Evolutionary conservation across 2,329 filamentous ascomycete genomes (phyloP), one percentile per base, ranked within the genome.

Genomic region (Scortechinia acanthostroma): DNA sequence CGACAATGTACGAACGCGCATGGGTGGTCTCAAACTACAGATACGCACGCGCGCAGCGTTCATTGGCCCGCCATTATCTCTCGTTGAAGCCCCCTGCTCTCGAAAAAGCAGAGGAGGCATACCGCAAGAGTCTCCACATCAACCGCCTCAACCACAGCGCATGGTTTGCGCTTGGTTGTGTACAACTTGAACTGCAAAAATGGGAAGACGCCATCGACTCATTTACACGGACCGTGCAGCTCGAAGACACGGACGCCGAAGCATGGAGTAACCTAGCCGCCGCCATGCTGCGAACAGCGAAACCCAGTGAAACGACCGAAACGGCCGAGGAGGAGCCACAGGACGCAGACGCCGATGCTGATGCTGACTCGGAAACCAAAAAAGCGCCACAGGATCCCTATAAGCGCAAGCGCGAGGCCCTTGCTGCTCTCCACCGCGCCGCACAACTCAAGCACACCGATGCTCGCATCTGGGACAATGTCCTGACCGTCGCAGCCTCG

Each of bases 241-340:
- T 86, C 21, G 81, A 86, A 48, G 79, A 84, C 45, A 67, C 68
- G 25, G 81, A 86, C 53, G 81, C 77, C 2, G 79, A 86, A 58
- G 71, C 74, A 15, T 86, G 81, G 81, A 80, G 75, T 50, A 86
- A 86, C 53, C 70, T 86, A 30, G 81, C 79, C 1, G 78, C 77
- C 1, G 76, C 81, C 0, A 68, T 86, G 4, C 63, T 78, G 55
- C 33, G 44, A 37, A 40, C 35, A 10, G 10, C 25, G 10, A 30
- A 30, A n/a, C 35, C 35, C 35, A 42, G 30, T 5, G 44, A 48
- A 16, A 37, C 45, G 25, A 48, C 45, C n/a, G 42, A 45, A 3
- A 35, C 42, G 1, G 21, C 15, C 4, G 44, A 43, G 15, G 42
- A 42, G 20, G 25, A 30, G n/a, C n/a, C n/a, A n/a, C n/a, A n/a